phyloP scores from a whole-genome alignment of 129 eudicot genomes.

The Oenanthe sinensis region DNA sequence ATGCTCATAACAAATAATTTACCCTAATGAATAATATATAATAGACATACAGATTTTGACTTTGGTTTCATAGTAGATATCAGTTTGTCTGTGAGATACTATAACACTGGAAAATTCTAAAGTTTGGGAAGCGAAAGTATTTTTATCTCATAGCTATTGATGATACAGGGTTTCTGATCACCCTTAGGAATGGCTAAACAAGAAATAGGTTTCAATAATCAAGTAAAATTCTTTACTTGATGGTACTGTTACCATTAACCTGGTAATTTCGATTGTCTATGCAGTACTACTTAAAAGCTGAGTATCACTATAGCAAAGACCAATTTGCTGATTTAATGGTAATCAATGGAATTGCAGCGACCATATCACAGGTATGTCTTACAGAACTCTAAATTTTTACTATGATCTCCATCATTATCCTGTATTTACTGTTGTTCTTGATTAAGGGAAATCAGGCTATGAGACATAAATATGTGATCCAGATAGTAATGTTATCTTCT shows the following conservation, averaged over 20 bases:
- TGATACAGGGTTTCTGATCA: background rate
- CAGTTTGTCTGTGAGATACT: too few relatives aligned
- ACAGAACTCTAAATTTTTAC: background rate
- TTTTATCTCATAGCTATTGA: too few relatives aligned
- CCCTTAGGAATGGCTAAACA: background rate
- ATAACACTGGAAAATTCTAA: too few relatives aligned
- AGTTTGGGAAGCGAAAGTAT: too few relatives aligned
- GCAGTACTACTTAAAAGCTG: constrained; percentile 75
- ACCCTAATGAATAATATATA: too few relatives aligned
- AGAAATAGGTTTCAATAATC: too few relatives aligned
- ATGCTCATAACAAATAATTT: background rate
- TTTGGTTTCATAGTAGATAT: too few relatives aligned
- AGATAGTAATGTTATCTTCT: background rate
- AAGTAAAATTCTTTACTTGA: background rate
- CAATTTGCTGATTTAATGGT: constrained; percentile 84
- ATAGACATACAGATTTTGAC: too few relatives aligned
- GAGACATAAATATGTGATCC: background rate
- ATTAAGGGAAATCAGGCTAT: background rate
- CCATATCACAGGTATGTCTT: constrained; percentile 62
- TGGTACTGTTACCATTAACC: background rate
- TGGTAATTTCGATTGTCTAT: background rate
- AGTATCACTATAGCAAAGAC: constrained; percentile 71
- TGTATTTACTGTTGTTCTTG: background rate
- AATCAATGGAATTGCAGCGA: constrained; percentile 69
- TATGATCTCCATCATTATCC: background rate